Evolutionary conservation across 2,329 filamentous ascomycete species (phyloP).

Genomic region (Ploettnerulaceae sp.): DNA sequence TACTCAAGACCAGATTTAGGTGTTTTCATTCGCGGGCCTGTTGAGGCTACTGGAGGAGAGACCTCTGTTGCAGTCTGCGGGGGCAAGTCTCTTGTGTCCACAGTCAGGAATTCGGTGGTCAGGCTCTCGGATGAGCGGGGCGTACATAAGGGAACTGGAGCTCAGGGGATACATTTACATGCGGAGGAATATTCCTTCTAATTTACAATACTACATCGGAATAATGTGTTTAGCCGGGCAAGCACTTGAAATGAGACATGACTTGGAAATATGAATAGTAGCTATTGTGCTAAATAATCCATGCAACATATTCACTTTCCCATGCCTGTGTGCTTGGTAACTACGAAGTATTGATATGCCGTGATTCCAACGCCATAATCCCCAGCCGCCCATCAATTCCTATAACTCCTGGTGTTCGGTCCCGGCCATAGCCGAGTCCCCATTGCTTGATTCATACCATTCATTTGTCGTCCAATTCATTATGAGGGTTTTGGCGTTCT

Average conservation of each 20-base stretch:
- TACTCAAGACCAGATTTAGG: slow-evolving; percentile 45
- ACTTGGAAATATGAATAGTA: no score
- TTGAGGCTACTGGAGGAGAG: slow-evolving; percentile 55
- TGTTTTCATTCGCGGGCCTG: slow-evolving; percentile 46
- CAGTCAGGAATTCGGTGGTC: slow-evolving; percentile 51
- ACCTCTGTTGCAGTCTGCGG: slow-evolving; percentile 58
- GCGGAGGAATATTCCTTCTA: slow-evolving; percentile 56
- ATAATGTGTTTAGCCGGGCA: no score
- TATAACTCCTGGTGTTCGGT: slow-evolving; percentile 21
- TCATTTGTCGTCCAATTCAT: slow-evolving; percentile 58
- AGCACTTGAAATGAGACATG: no score
- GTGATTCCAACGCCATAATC: background rate
- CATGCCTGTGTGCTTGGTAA: background rate
- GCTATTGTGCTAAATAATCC: no score
- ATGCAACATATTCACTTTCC: no score
- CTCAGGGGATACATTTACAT: slow-evolving; percentile 56
- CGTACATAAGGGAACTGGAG: slow-evolving; percentile 60
- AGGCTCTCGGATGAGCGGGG: slow-evolving; percentile 54
- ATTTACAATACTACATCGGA: no score
- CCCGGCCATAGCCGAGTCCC: slow-evolving; percentile 12
- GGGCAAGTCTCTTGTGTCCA: slow-evolving; percentile 49
- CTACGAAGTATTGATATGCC: background rate
- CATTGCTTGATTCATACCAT: slow-evolving; percentile 58
- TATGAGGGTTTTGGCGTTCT: slow-evolving; percentile 60
- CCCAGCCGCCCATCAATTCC: background rate